These are phyloP conservation scores for Malus sieversii DNA, from an alignment of 306 rosid genomes.

Conservation along the genomic window DNA sequence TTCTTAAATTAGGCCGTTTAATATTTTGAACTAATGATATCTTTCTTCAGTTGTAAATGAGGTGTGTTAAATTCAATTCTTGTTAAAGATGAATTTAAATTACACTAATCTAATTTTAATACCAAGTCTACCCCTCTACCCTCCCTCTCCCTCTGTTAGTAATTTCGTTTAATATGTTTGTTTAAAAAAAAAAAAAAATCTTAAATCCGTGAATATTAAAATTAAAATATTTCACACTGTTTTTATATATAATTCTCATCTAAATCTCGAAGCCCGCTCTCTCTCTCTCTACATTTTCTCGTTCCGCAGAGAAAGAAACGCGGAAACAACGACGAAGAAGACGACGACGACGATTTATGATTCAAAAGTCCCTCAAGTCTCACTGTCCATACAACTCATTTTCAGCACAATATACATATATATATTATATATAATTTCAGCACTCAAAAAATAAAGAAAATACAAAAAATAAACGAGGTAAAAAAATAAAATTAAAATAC, in stretches of 20 bases:
- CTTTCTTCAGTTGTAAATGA: fast-evolving
- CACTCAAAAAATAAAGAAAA: neutral
- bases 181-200: too few species aligned
- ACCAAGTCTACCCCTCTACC: too few species aligned
- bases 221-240: neutral
- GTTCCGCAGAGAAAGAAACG: neutral
- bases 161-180: too few species aligned
- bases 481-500: neutral
- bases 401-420: neutral
- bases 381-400: slow-evolving; percentile 17
- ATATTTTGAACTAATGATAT: too few species aligned
- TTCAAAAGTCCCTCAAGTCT: slow-evolving; percentile 16
- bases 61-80: too few species aligned
- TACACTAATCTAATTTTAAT: fast-evolving
- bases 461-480: neutral
- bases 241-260: slow-evolving; percentile 15
- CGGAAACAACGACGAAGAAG: slow-evolving; percentile 18
- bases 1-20: neutral
- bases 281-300: neutral
- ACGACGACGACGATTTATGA: slow-evolving; percentile 9
- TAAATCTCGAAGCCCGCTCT: slow-evolving; percentile 31
- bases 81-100: fast-evolving
- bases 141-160: too few species aligned
- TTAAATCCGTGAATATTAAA: neutral
- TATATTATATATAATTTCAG: neutral